phyloP scores from a whole-genome alignment of 2,329 filamentous ascomycete species.

The Apiospora malaysiana region DNA sequence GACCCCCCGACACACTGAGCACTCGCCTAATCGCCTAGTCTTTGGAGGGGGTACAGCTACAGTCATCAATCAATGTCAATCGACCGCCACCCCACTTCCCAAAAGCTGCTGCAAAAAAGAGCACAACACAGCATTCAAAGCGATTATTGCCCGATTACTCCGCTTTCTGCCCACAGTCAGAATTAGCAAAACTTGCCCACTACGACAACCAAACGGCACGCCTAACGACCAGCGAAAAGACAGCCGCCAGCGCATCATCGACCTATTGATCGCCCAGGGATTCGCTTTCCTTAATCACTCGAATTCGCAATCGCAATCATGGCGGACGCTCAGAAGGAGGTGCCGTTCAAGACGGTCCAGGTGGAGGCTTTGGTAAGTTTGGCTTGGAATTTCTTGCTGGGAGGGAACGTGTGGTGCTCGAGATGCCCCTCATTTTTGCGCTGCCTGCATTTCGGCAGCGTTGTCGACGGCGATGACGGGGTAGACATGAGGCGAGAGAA shows the following conservation, averaged over 20 bases:
- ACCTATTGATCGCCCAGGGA: conserved; percentile 17
- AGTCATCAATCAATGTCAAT: neutral
- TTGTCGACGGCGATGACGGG: neutral
- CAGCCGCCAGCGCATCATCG: conserved; percentile 14
- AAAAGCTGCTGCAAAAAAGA: conserved; percentile 9
- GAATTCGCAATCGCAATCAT: conserved; percentile 50
- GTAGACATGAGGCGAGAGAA: neutral
- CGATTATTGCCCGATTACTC: conserved; percentile 18
- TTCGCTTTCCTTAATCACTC: neutral
- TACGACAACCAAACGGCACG: conserved; percentile 17
- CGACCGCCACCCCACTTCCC: conserved; percentile 11
- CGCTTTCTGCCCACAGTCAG: conserved; percentile 21
- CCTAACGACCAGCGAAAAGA: conserved; percentile 7
- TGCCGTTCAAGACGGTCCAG: conserved; percentile 84
- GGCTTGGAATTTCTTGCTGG: conserved; percentile 43
- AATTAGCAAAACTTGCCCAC: conserved; percentile 22
- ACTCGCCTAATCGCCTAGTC: no score
- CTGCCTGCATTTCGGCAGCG: conserved; percentile 24
- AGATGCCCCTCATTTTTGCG: conserved; percentile 37
- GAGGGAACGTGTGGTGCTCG: conserved; percentile 32
- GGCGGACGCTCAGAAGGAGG: conserved; percentile 67
- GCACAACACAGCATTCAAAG: neutral
- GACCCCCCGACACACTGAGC: neutral
- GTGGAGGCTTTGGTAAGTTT: conserved; percentile 87
- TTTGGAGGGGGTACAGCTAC: neutral